A percentile compares a stretch with the other conserved stretches of the same genome.
Evolutionary conservation across 2,329 filamentous ascomycete species (phyloP).

Genomic region (Dactylellina haptotyla): DNA sequence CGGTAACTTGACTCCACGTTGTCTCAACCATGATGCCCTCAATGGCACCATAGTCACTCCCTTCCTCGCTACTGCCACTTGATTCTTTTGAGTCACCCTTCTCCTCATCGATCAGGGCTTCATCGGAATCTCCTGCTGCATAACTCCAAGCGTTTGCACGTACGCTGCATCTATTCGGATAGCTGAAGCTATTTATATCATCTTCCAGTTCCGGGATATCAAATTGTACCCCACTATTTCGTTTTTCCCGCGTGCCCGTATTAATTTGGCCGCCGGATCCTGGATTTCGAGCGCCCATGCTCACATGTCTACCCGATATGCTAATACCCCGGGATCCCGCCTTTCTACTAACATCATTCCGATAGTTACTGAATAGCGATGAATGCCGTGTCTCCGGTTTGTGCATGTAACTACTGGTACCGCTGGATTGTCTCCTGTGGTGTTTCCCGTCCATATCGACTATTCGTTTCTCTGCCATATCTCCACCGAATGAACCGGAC

Average conservation of each 20-base stretch:
- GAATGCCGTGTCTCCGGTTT: background rate
- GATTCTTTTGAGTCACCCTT: conserved; percentile 5
- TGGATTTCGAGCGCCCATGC: conserved; percentile 2
- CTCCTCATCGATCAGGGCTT: background rate
- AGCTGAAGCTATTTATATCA: background rate
- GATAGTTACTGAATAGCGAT: conserved; percentile 20
- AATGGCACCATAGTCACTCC: background rate
- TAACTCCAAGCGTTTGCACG: conserved; percentile 24
- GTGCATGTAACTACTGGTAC: background rate
- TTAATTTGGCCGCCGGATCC: conserved; percentile 2
- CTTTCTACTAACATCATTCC: background rate
- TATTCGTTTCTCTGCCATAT: background rate
- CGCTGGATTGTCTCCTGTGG: no score
- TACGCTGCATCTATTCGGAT: conserved; percentile 3
- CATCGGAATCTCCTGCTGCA: conserved; percentile 5
- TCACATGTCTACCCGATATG: conserved; percentile 7
- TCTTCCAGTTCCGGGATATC: conserved; percentile 10
- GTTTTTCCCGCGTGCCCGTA: conserved; percentile 1
- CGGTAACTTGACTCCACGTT: conserved; percentile 34
- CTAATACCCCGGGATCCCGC: background rate
- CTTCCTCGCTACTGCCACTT: conserved; percentile 16
- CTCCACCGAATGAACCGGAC: background rate
- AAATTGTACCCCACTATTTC: background rate
- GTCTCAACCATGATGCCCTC: conserved; percentile 28
- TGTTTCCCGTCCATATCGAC: background rate